A percentile compares a stretch with the other conserved stretches of the same genome.
phyloP scores from a whole-genome alignment of 768 basidiomycete species.

The Dacryopinax spathularia region DNA sequence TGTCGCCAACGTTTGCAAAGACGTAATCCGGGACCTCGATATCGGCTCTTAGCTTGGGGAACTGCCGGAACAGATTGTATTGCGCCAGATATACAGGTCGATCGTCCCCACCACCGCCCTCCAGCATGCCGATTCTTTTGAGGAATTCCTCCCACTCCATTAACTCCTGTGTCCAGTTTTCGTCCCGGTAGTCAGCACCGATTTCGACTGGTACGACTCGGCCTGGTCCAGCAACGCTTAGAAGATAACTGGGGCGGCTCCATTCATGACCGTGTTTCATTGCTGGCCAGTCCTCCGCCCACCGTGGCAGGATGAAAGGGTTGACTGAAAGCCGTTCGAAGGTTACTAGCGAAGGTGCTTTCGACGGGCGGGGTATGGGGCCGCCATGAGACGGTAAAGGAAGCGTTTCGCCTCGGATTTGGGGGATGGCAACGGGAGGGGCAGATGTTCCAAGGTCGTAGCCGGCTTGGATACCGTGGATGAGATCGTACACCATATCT shows the following conservation, averaged over 20 bases:
- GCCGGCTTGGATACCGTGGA: conserved; percentile 43
- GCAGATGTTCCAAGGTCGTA: conserved; percentile 1
- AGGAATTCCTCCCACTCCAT: conserved; percentile 71
- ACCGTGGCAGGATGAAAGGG: conserved; percentile 65
- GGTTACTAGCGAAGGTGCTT: conserved; percentile 42
- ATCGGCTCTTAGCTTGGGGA: conserved; percentile 61
- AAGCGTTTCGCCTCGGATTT: conserved; percentile 6
- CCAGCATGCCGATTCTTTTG: conserved; percentile 21
- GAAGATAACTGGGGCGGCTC: conserved; percentile 55
- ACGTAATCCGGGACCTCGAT: conserved; percentile 80
- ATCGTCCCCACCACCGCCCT: conserved; percentile 14
- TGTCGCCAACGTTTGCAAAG: conserved; percentile 41
- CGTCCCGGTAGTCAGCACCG: conserved; percentile 65
- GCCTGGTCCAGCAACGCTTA: conserved; percentile 55
- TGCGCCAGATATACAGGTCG: conserved; percentile 68
- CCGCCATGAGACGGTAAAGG: not conserved
- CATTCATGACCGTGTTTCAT: conserved; percentile 47
- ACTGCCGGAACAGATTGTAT: conserved; percentile 71
- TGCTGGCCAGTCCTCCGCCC: conserved; percentile 66
- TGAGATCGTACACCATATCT: conserved; percentile 48
- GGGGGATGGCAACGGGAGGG: not conserved
- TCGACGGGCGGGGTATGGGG: conserved; percentile 20
- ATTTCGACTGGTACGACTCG: conserved; percentile 84
- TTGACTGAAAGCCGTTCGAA: conserved; percentile 35
- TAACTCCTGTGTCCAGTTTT: conserved; percentile 68